These are phyloP conservation scores for Trichoderma reesei DNA, from an alignment of 495 filamentous ascomycete genomes.

Conservation along the genomic window DNA sequence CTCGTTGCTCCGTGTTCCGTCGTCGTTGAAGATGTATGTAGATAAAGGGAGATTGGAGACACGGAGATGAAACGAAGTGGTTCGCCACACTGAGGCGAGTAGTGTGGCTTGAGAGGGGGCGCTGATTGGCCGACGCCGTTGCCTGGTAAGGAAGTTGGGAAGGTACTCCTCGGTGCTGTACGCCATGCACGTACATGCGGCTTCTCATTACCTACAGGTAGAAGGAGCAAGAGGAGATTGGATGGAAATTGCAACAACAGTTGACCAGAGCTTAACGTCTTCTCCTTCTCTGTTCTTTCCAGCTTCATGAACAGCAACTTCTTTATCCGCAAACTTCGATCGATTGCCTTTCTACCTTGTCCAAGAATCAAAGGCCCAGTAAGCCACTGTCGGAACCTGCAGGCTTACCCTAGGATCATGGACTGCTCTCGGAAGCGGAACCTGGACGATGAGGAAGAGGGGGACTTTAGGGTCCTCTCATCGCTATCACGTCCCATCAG, in stretches of 20 bases:
- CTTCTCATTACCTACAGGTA: too few relatives aligned
- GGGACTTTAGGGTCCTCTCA: slow-evolving; percentile 6
- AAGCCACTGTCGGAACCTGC: neutral
- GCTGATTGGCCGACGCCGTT: neutral
- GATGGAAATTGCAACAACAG: neutral
- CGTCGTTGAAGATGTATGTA: too few relatives aligned
- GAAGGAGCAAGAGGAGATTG: neutral
- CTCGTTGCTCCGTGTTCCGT: too few relatives aligned
- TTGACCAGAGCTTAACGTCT: neutral
- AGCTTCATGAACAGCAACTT: neutral
- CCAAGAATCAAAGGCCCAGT: neutral
- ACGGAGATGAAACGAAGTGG: slow-evolving; percentile 8
- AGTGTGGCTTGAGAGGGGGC: neutral
- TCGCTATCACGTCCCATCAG: slow-evolving; percentile 32
- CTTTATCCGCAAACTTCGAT: neutral
- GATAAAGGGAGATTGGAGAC: slow-evolving; percentile 2
- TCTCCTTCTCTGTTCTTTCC: neutral
- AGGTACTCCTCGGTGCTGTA: neutral
- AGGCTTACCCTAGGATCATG: slow-evolving; percentile 13
- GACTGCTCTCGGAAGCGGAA: slow-evolving; percentile 10
- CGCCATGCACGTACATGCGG: neutral
- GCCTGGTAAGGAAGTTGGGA: neutral
- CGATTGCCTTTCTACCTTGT: neutral
- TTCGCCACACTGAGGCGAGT: slow-evolving; percentile 7
- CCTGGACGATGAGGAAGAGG: neutral